These are phyloP conservation scores for Mycocalia duriaeana DNA, from an alignment of 1,284 basidiomycete species.

Conservation along the genomic window DNA sequence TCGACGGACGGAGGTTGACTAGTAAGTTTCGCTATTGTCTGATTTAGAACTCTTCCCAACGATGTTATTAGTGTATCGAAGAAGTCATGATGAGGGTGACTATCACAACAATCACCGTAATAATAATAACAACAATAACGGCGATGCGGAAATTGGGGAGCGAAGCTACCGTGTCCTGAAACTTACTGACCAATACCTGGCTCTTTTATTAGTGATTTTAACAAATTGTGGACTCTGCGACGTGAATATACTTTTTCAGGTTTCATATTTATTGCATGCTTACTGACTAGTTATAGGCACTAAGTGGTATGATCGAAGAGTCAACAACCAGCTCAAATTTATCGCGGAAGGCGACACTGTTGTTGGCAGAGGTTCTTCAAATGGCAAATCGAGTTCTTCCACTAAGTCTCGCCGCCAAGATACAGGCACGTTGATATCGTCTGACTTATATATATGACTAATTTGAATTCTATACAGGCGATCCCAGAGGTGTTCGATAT, in stretches of 20 bases:
- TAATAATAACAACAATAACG: too few species aligned
- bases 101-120: too few species aligned
- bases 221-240: conserved; percentile 85
- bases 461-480: conserved; percentile 44
- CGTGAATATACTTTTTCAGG: conserved; percentile 38
- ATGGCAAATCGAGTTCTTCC: conserved; percentile 90
- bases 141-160: too few species aligned
- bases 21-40: conserved; percentile 43
- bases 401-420: conserved; percentile 71
- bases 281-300: conserved; percentile 51
- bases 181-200: conserved; percentile 90
- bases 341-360: conserved; percentile 82
- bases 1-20: conserved; percentile 81
- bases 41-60: too few species aligned
- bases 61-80: conserved; percentile 78
- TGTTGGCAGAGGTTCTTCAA: conserved; percentile 90
- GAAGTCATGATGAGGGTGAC: too few species aligned
- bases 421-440: conserved; percentile 56
- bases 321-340: conserved; percentile 63
- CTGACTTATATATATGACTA: conserved; percentile 1
- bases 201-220: conserved; percentile 83
- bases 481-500: conserved; percentile 84
- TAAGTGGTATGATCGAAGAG: conserved; percentile 81
- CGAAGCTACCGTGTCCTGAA: conserved; percentile 64
- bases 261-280: too few species aligned